phyloP scores from a whole-genome alignment of 31 red algal species.

The Odonthalia washingtoniensis region DNA sequence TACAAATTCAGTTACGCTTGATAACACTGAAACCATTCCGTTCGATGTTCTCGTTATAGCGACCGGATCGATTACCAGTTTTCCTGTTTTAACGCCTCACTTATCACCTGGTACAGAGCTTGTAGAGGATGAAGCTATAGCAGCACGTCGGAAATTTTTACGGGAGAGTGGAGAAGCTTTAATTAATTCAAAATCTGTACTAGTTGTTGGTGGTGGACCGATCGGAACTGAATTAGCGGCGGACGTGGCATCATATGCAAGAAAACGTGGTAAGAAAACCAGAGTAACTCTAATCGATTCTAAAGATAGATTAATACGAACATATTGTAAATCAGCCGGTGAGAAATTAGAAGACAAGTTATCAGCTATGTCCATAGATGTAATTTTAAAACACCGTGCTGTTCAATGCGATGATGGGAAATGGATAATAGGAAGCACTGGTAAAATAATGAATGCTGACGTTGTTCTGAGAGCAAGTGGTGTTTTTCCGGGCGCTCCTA shows the following conservation, averaged over 20 bases:
- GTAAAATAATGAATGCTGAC: conserved; percentile 44
- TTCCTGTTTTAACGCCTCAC: conserved; percentile 7
- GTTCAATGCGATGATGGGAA: conserved; percentile 48
- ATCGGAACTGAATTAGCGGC: conserved; percentile 63
- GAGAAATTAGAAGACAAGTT: conserved; percentile 56
- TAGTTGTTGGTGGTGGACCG: conserved; percentile 62
- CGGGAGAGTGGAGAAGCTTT: conserved; percentile 33
- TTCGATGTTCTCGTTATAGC: conserved; percentile 66
- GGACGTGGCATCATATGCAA: conserved; percentile 49
- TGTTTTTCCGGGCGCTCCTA: conserved; percentile 12
- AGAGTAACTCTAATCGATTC: conserved; percentile 58
- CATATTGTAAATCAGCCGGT: neutral
- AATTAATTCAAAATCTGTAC: conserved; percentile 12
- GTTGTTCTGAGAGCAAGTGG: conserved; percentile 38
- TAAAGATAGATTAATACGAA: neutral
- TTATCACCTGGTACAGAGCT: neutral
- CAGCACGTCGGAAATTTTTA: conserved; percentile 7
- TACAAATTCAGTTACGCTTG: conserved; percentile 14
- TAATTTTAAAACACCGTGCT: conserved; percentile 44
- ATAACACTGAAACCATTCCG: conserved; percentile 25
- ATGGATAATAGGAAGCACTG: conserved; percentile 47
- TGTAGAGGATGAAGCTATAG: conserved; percentile 23
- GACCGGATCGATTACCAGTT: conserved; percentile 17
- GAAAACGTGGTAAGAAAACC: conserved; percentile 25
- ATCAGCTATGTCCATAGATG: conserved; percentile 25